Base-by-base conservation (phyloP, 352 stramenopile species). In the Aphanomyces euteiches region DNA sequence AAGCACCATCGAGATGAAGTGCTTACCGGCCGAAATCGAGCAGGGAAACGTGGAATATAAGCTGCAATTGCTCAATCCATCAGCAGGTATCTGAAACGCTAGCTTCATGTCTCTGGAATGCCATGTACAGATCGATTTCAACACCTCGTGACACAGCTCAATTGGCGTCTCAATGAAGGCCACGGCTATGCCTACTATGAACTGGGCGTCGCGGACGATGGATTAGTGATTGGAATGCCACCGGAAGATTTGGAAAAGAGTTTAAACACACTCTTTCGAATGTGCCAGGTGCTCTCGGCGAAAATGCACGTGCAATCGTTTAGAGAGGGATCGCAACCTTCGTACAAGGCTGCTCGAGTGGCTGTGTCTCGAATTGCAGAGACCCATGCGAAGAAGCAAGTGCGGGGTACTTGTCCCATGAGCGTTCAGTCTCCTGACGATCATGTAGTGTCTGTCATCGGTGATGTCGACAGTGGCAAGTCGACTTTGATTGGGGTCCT, bases 11-110 rank as follows among this genome's bases (percentile, higher is more conserved):
- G 40, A 59, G 7, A 73, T 61, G 53, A 40, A 48, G 12, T 13
- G 36, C 56, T 73, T 94, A 36, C 79, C 84, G 10, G 77, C 83
- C 43, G 90, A 97, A 70, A 78, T 96, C 56, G 90, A 97, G 73
- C 87, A 96, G 71, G 90, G 90, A 28, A 96, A 95, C 72, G 79
- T 96, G 57, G 90, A 97, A 81, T 96, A 97, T 76, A 97, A 97
- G 77, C 81, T 91, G 57, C 87, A 95, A 76, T 77, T 97, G 41
- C 77, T 91, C n/a, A 78, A 89, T 56, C 81, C 81, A 1, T 71
- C 83, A 7, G 73, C 83, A 53, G 78, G 78, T 85, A 69, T 38
- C 21, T 17, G n/a, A 47, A 13, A 63, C 4, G 12, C 38, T 50
- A 28, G 41, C 39, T 15, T 12, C 36, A 21, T 56, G 6, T 56